Evolutionary conservation across 192 early-diverging fungal genomes (phyloP).

Genomic region (Backusella tarrabulga): DNA sequence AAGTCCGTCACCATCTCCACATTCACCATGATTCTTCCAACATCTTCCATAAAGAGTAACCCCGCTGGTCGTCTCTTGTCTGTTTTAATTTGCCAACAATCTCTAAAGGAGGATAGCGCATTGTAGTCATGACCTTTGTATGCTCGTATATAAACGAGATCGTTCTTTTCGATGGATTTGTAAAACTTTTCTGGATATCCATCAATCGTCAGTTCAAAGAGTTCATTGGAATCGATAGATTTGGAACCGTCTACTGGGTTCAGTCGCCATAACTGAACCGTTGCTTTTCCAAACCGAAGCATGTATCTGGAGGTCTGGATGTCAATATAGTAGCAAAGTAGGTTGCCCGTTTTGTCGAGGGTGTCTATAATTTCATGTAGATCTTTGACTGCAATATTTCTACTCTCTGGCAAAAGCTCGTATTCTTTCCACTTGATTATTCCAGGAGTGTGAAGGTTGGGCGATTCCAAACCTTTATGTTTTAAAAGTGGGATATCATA

Average conservation of each 20-base stretch:
- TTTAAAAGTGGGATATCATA: background rate
- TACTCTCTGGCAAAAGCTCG: background rate
- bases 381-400: background rate
- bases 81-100: background rate
- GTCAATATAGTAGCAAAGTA: background rate
- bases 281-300: background rate
- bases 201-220: background rate
- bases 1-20: background rate
- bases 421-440: background rate
- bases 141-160: conserved; percentile 6
- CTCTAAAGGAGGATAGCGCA: background rate
- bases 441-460: background rate
- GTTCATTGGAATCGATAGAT: background rate
- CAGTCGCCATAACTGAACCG: background rate
- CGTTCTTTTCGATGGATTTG: background rate
- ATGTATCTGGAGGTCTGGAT: background rate
- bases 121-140: conserved; percentile 1
- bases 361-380: background rate
- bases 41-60: background rate
- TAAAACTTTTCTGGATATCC: background rate
- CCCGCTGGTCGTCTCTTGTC: background rate
- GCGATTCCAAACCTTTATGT: background rate
- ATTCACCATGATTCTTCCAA: background rate
- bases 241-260: background rate
- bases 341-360: background rate